These are phyloP conservation scores for Apiotrichum laibachii DNA, from an alignment of 1,284 basidiomycete genomes.

Conservation along the genomic window DNA sequence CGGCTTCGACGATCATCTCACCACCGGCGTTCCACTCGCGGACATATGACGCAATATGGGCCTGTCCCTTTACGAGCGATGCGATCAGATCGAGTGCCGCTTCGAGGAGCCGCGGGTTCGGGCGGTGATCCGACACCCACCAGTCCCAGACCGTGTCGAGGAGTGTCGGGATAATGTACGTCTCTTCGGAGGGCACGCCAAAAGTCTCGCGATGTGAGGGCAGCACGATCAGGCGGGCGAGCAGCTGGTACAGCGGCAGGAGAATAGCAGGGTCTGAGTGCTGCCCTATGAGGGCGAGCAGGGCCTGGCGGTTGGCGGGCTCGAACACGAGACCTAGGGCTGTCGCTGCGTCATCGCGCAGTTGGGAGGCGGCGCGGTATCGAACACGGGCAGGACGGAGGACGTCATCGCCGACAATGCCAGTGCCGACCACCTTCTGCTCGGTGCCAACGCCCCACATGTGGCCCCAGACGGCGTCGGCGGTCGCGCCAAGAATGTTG, in stretches of 20 bases:
- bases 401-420: constrained; percentile 32
- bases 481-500: constrained; percentile 42
- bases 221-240: constrained; percentile 62
- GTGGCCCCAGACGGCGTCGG: constrained; percentile 47
- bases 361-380: constrained; percentile 18
- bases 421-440: constrained; percentile 41
- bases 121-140: constrained; percentile 32
- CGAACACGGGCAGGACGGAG: constrained; percentile 18
- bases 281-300: constrained; percentile 30
- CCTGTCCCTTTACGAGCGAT: constrained; percentile 66
- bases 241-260: constrained; percentile 54
- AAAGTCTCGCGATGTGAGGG: constrained; percentile 56
- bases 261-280: constrained; percentile 48
- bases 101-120: constrained; percentile 62
- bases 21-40: constrained; percentile 22
- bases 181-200: constrained; percentile 48
- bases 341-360: constrained; percentile 23
- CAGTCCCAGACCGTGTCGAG: constrained; percentile 29
- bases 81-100: constrained; percentile 68
- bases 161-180: constrained; percentile 36
- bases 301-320: constrained; percentile 31
- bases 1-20: neutral
- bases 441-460: constrained; percentile 48
- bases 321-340: constrained; percentile 37
- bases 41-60: constrained; percentile 29